Percentiles rank a stretch among this genome's conserved stretches.
phyloP scores from a whole-genome alignment of 2,329 filamentous ascomycete species.

The Verticillium zaregamsianum region DNA sequence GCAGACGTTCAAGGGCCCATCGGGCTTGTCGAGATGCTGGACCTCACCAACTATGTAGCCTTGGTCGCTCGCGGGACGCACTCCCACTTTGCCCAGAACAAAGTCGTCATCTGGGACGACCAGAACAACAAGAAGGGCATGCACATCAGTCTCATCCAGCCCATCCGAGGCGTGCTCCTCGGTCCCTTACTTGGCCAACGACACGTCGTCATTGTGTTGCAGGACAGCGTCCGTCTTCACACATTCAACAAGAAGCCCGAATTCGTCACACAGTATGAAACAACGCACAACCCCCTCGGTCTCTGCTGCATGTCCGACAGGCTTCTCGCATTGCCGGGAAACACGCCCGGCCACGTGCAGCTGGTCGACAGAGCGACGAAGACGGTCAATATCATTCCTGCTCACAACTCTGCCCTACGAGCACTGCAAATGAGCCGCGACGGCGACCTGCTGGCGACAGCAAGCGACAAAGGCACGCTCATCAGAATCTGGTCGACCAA shows the following conservation, averaged over 20 bases:
- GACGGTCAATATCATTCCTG: constrained; percentile 90
- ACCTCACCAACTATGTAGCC: constrained; percentile 79
- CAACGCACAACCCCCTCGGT: constrained; percentile 77
- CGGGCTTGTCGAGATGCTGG: constrained; percentile 81
- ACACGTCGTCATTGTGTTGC: constrained; percentile 74
- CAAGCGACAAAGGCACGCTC: constrained; percentile 86
- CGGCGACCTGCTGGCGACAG: constrained; percentile 79
- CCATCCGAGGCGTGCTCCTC: constrained; percentile 70
- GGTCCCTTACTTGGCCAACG: constrained; percentile 62
- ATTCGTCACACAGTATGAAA: constrained; percentile 74
- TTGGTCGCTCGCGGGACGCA: constrained; percentile 83
- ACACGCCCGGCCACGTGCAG: constrained; percentile 83
- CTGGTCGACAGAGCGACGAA: constrained; percentile 73
- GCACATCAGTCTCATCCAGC: constrained; percentile 77
- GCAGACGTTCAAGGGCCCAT: constrained; percentile 77
- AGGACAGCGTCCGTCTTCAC: constrained; percentile 80
- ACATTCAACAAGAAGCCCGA: constrained; percentile 69
- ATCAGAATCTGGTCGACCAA: constrained; percentile 79
- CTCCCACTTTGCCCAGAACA: constrained; percentile 84
- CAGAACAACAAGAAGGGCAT: constrained; percentile 66
- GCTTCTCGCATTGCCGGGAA: constrained; percentile 79
- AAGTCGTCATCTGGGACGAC: constrained; percentile 92
- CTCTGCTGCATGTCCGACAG: constrained; percentile 73
- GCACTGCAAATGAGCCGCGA: constrained; percentile 78
- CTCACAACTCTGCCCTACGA: constrained; percentile 74